Evolutionary conservation across 257 asterid genomes (phyloP), one percentile per base, ranked within the genome.

Genomic region (Mitragyna speciosa): DNA sequence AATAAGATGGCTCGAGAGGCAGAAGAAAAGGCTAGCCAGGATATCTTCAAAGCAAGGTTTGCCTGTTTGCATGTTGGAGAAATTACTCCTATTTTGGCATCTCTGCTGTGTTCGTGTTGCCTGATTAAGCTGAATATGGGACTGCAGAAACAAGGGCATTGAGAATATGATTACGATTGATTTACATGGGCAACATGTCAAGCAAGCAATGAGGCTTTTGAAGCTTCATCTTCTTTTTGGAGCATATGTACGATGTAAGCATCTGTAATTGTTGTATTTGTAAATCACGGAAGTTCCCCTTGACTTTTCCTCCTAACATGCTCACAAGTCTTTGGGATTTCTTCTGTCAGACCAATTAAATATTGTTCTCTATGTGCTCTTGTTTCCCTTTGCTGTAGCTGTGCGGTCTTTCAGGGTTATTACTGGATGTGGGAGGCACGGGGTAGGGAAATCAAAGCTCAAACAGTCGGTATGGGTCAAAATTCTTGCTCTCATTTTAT

Each of bases 211-310:
- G 97, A 91, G 86, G 83, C 95, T 95, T 86, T 82, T 95, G 90
- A 93, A 95, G 87, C 94, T 95, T 81, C 99, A 95, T 85, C 97
- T 95, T 85, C 84, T 93, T 28, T 95, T 95, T 76, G 99, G 99
- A 79, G 98, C 97, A 70, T 91, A 81, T 73, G 98, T 92, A 72
- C 96, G 91, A 75, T 95, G 99, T 95, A 92, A 90, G 94, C 79
- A 78, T 84, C 86, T 78, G 11, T 59, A 14, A 7, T 49, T 64
- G 33, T 66, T 22, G 30, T 64, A 54, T 31, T 39, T 65, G 22
- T 16, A 54, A 58, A 6, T 31, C 58, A 33, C 51, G 41, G 5
- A 24, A 56, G 33, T 17, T 73, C 36, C 4, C 28, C 26, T 36
- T 12, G 76, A 65, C 61, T 30, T 59, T 30, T 24, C 26, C 26